Evolutionary conservation across 1,139 yeast genomes (phyloP).

Genomic region (Lodderomyces metapsilosis): DNA sequence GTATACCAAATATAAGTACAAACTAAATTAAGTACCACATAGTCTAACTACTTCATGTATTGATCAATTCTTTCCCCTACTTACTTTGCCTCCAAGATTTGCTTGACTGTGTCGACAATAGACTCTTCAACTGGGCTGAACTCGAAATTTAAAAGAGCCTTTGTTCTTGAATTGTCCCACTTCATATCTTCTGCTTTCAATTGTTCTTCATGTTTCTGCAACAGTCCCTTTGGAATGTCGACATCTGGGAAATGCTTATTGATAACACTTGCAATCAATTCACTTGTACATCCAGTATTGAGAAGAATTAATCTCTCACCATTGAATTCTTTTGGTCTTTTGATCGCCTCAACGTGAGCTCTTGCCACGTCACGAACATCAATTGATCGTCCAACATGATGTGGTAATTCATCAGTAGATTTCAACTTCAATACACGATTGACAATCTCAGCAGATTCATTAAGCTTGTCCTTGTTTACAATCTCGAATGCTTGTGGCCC

Average conservation of each 20-base stretch:
- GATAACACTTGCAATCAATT: slow-evolving; percentile 21
- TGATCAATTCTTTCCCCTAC: no score
- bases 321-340: slow-evolving; percentile 19
- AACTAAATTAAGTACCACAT: no score
- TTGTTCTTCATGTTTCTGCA: slow-evolving; percentile 6
- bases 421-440: slow-evolving; percentile 21
- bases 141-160: slow-evolving; percentile 28
- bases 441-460: slow-evolving; percentile 33
- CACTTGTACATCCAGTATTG: slow-evolving; percentile 24
- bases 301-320: slow-evolving; percentile 28
- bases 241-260: slow-evolving; percentile 20
- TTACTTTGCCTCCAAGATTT: slow-evolving; percentile 4
- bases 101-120: slow-evolving; percentile 34
- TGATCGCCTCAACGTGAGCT: slow-evolving; percentile 48
- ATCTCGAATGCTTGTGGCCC: slow-evolving; percentile 43
- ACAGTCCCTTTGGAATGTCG: slow-evolving; percentile 18
- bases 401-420: slow-evolving; percentile 16
- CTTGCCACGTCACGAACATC: slow-evolving; percentile 57
- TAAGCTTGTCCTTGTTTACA: slow-evolving; percentile 19
- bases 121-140: slow-evolving; percentile 33
- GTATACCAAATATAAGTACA: no score
- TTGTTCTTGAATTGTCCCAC: slow-evolving; percentile 27
- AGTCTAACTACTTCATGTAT: no score
- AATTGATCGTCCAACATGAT: slow-evolving; percentile 22
- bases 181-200: slow-evolving; percentile 5